Evolutionary conservation across 345 rosid species (phyloP), one percentile per base, ranked within the genome.

Genomic region (Theobroma cacao): DNA sequence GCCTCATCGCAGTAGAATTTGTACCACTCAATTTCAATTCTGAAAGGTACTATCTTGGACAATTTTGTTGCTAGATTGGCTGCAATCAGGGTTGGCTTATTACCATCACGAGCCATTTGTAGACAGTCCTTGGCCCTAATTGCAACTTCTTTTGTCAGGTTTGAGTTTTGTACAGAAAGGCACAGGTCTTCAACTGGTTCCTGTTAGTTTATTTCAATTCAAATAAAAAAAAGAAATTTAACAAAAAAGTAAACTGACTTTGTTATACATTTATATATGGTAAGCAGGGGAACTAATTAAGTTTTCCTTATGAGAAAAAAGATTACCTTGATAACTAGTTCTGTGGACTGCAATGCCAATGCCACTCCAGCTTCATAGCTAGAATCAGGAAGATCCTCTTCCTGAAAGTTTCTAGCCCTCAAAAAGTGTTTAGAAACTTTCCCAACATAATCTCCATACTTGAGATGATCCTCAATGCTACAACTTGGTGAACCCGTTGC

Each of bases 21-120:
- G 43, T 89, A 91, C 94, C 91, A 92, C 58, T 92, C 86, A 50
- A 92, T 88, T 64, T 89, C 86, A 3, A 85, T 89, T 77, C 94
- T 81, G 24, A 80, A 85, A 41, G 88, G 87, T 3, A 77, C 79
- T 72, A 90, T 81, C 71, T 66, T 69, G 8, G 88, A 84, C 75
- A 92, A 76, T 5, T 84, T 88, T 33, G 83, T 79, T 1, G 97
- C 89, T 65, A 92, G 86, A 76, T 82, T 79, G 0, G 91, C 87
- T 0, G 85, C 66, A 41, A 85, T 88, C 30, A 88, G 74, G 82
- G 80, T 88, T 5, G 97, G 95, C 0, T 87, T 88, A 1, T 88
- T 84, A 1, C 81, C 86, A 66, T 77, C 81, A 78, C 48, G 82
- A 7, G 93, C 88, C 69, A 67, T 69, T 77, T 82, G 82, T 36